phyloP scores from a whole-genome alignment of 2,329 filamentous ascomycete species.

The Colletotrichum sp. region DNA sequence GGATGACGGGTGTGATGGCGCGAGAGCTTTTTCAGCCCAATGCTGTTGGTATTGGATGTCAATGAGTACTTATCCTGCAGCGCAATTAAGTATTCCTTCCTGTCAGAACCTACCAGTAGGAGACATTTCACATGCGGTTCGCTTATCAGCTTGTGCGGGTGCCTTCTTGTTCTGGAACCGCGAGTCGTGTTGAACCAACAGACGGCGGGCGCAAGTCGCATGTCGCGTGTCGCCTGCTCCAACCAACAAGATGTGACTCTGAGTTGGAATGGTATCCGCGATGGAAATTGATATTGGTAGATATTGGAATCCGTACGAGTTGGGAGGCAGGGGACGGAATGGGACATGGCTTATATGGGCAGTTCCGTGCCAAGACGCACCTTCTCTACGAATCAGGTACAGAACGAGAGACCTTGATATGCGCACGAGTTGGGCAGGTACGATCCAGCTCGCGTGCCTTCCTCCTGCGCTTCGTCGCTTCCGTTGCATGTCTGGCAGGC shows the following conservation, averaged over 20 bases:
- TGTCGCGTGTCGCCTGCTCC: not conserved
- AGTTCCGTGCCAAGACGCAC: not conserved
- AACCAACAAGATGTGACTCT: not conserved
- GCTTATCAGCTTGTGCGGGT: not conserved
- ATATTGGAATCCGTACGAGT: not conserved
- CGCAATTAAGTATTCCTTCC: not conserved
- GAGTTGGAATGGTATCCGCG: not conserved
- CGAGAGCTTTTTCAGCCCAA: not conserved
- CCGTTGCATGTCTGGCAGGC: not conserved
- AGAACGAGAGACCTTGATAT: not conserved
- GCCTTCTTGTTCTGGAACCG: not conserved
- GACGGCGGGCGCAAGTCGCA: not conserved
- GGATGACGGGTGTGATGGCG: not conserved
- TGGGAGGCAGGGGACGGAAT: not conserved
- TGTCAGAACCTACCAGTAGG: not conserved
- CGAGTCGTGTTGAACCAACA: not conserved
- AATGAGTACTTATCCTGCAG: not conserved
- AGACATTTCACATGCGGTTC: not conserved
- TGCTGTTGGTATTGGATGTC: not conserved
- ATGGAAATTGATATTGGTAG: not conserved
- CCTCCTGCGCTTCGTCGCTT: not conserved
- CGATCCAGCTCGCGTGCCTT: not conserved
- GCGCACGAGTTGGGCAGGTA: not conserved
- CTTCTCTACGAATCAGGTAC: not conserved
- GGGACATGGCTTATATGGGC: not conserved